Base-by-base conservation (phyloP, 768 basidiomycete genomes). In the Chalciporus piperatus region DNA sequence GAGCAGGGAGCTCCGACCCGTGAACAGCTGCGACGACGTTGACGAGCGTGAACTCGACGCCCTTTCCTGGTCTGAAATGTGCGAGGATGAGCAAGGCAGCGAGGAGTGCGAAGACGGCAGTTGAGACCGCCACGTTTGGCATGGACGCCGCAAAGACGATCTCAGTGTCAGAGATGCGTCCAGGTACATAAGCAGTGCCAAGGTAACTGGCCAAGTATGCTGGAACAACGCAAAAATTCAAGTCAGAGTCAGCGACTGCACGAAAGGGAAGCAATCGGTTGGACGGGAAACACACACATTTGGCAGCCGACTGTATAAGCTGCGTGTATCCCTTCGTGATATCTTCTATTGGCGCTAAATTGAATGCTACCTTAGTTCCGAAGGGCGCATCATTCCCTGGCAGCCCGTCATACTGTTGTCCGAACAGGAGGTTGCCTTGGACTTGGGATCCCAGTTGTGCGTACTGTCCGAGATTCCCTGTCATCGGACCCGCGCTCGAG, bases 131-230 rank as follows among this genome's bases (percentile, higher is more conserved):
- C 51, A 69, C 56, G 55, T 64, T 58, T 0, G 68, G 66, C 11
- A 68, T 55, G 3, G 66, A 63, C 3, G 63, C 46, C 2, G 59
- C 60, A 20, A 68, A 70, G 20, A 68, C 45, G 28, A 65, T 33
- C 14, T 59, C 47, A 3, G 53, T 39, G n/a, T 19, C 22, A 0
- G 66, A 61, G 13, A 68, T 32, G 3, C 59, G 59, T n/a, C 61
- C 67, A 2, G 67, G 67, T n/a, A 69, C 68, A 32, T 65, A 60
- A 2, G 68, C 57, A 0, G 54, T 59, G 11, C 67, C 61, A 6
- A 68, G 53, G 37, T 58, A 61, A 17, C 67, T 58, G 1, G 45
- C 45, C 1, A 64, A 52, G 45, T 60, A 63, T 9, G 59, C 62
- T 63, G 11, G 9, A 41, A 37, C n/a, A 33, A 4, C 41, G n/a